Base-by-base conservation (phyloP, 768 basidiomycete genomes). In the Chalciporus pseudorubinellus region DNA sequence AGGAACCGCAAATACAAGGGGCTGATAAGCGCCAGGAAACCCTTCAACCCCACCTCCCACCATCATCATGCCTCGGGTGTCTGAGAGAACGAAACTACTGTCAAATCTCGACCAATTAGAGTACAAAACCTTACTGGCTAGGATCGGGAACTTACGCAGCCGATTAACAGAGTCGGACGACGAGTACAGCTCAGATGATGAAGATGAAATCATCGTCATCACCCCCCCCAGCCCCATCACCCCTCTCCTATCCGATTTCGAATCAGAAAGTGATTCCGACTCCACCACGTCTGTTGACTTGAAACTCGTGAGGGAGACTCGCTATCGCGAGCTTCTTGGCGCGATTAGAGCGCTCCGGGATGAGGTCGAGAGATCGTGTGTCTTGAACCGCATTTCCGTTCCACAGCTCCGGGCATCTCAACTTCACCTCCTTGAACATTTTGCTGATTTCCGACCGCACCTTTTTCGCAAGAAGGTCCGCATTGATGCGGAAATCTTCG, bases 401-500 rank as follows among this genome's bases (percentile, higher is more conserved):
- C 34, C n/a, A 12, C 21, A 20, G 41, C 7, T 50, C n/a, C 13
- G 2, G 13, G 29, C 51, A n/a, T 16, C 44, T 0, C 52, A 57
- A 11, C 43, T 54, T 4, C 52, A 44, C 3, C 45, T 54, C 1
- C 56, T 51, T 1, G 12, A 39, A 1, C 21, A 54, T 18, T 57
- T 53, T 44, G 49, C 49, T 20, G 21, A 24, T 0, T n/a, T 59
- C 18, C 19, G 57, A 9, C 59, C 53, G 2, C 46, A 67, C 22
- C 39, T 57, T 0, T 74, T 73, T 43, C 51, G 56, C 1, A 51
- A 45, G 3, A 64, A 67, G 36, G 52, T 70, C 4, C 55, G 56
- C 6, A 54, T 70, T 2, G 36, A 51, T 9, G 64, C 66, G 9
- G 22, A 44, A 0, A 59, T 61, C 1, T 73, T 72, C 18, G 57